A percentile compares a stretch with the other conserved stretches of the same genome.
Conservation (phyloP, 345 rosid species). For the Sonneratia caseolaris region DNA sequence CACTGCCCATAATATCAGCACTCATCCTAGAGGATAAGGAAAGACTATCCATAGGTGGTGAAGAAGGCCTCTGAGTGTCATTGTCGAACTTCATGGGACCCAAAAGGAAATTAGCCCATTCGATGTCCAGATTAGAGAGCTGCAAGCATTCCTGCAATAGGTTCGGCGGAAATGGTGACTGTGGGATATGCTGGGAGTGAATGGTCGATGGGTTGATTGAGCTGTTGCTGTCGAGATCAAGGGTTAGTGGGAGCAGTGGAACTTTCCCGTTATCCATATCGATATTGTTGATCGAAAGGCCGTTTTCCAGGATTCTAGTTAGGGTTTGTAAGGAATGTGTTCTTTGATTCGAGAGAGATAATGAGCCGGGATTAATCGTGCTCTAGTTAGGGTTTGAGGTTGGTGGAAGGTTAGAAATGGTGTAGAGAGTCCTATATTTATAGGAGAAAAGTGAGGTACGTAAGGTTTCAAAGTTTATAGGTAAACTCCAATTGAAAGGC, state of each 20-base stretch:
- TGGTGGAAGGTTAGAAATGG: conserved; percentile 5
- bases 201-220: conserved; percentile 1
- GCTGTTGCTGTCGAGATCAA: conserved; percentile 2
- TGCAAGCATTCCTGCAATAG: not conserved
- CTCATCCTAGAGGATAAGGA: conserved; percentile 5
- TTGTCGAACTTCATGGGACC: conserved; percentile 1
- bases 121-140: conserved; percentile 2
- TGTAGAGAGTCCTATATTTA: conserved; percentile 1
- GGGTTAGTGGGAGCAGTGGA: not conserved
- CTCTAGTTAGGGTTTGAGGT: conserved; percentile 7
- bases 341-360: not conserved
- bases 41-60: conserved; percentile 5
- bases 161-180: not conserved
- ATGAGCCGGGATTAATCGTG: not conserved
- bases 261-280: conserved; percentile 1
- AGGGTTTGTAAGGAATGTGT: not conserved
- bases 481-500: not conserved
- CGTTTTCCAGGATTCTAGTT: not conserved
- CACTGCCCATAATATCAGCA: not conserved
- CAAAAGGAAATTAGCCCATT: conserved; percentile 5
- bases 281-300: not conserved
- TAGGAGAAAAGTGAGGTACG: not conserved
- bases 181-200: not conserved
- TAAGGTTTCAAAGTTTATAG: not conserved
- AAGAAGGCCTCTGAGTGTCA: conserved; percentile 5